Evolutionary conservation across 768 basidiomycete genomes (phyloP).

Genomic region (Trametes cubensis): DNA sequence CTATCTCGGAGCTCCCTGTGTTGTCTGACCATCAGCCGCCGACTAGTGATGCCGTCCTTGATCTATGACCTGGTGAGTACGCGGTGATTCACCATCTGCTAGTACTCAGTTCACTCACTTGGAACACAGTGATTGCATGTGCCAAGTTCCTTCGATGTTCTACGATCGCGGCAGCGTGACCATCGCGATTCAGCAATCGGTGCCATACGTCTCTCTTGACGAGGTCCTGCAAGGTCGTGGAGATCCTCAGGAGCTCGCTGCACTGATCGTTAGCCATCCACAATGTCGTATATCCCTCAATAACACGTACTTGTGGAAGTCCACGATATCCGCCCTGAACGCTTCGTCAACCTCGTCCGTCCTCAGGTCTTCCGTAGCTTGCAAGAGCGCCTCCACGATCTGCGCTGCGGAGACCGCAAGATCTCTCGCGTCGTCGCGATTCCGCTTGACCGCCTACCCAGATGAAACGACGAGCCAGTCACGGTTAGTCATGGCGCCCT

Average conservation of each 20-base stretch:
- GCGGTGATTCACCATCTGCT: not conserved
- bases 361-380: not conserved
- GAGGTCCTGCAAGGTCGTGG: not conserved
- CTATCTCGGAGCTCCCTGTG: not conserved
- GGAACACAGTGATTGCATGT: not conserved
- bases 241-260: slow-evolving; percentile 4
- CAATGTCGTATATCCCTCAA: not conserved
- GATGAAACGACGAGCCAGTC: not conserved
- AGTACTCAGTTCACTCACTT: not conserved
- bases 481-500: not conserved
- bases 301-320: not conserved
- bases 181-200: not conserved
- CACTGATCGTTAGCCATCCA: not conserved
- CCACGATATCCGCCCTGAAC: not conserved
- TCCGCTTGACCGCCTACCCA: not conserved
- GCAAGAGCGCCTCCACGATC: not conserved
- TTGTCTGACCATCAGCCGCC: slow-evolving; percentile 2
- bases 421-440: not conserved
- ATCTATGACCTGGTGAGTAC: not conserved
- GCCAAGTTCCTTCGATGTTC: not conserved
- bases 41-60: not conserved
- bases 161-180: not conserved
- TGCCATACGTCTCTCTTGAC: not conserved
- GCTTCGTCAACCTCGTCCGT: not conserved
- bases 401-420: not conserved